Conservation (phyloP, 2,329 filamentous ascomycete species). For the Aspergillus ochraceoroseus region DNA sequence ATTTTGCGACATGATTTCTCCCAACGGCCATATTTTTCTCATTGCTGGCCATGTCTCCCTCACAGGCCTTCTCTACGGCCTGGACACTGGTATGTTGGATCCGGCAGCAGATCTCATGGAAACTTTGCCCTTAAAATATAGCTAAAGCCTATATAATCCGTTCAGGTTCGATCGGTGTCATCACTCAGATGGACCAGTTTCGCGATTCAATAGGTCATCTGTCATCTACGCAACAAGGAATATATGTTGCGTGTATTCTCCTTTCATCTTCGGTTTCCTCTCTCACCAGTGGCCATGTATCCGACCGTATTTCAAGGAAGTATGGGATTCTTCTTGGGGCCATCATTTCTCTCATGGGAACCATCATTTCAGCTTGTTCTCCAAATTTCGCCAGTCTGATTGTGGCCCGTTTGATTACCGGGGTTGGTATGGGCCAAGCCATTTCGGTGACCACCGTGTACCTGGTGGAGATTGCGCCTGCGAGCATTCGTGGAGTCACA, state of each 20-base stretch:
- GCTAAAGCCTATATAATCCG: neutral
- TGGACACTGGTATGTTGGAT: conserved; percentile 14
- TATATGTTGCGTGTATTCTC: conserved; percentile 15
- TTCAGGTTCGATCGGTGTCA: conserved; percentile 14
- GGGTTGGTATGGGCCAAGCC: conserved; percentile 14
- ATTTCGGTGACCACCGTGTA: conserved; percentile 18
- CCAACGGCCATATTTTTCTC: conserved; percentile 10
- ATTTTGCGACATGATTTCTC: conserved; percentile 8
- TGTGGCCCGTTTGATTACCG: conserved; percentile 14
- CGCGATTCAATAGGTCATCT: conserved; percentile 11
- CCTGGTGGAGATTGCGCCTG: conserved; percentile 15
- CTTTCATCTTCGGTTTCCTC: conserved; percentile 15
- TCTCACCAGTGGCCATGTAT: conserved; percentile 13
- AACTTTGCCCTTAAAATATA: neutral
- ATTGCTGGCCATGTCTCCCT: conserved; percentile 17
- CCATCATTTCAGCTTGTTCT: conserved; percentile 12
- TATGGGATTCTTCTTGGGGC: conserved; percentile 14
- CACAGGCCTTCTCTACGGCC: conserved; percentile 14
- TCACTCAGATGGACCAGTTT: conserved; percentile 18
- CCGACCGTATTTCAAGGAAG: conserved; percentile 16
- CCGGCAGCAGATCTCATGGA: neutral
- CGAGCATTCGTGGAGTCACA: conserved; percentile 12
- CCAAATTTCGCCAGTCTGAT: conserved; percentile 15
- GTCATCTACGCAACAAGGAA: conserved; percentile 15
- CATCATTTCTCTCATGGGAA: conserved; percentile 12